A percentile compares a stretch with the other conserved stretches of the same genome.
Evolutionary conservation across 768 basidiomycete species (phyloP).

Genomic region (Macrolepiota dolichaula): DNA sequence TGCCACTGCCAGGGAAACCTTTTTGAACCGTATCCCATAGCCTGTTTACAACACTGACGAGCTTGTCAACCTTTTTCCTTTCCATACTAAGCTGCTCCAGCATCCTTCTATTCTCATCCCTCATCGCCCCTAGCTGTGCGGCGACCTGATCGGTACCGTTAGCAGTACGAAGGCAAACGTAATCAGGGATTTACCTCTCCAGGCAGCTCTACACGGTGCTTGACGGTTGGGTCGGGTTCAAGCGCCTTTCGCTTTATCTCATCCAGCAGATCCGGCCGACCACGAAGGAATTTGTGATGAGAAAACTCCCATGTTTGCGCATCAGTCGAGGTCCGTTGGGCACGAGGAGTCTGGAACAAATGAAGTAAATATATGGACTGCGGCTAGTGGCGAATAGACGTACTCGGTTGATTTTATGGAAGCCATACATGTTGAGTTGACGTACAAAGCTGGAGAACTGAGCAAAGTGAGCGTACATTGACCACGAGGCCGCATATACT

Average conservation of each 20-base stretch:
- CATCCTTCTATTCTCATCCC: conserved; percentile 68
- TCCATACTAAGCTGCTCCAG: conserved; percentile 55
- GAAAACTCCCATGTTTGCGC: conserved; percentile 89
- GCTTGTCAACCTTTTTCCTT: conserved; percentile 56
- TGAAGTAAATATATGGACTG: neutral
- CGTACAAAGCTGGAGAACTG: conserved; percentile 94
- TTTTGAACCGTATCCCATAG: conserved; percentile 63
- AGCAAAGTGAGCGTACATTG: conserved; percentile 6
- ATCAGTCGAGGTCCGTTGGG: conserved; percentile 76
- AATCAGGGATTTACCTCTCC: conserved; percentile 56
- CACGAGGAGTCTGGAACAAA: conserved; percentile 63
- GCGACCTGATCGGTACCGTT: conserved; percentile 36
- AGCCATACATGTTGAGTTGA: conserved; percentile 96
- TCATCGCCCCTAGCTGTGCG: conserved; percentile 64
- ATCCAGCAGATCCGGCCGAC: conserved; percentile 75
- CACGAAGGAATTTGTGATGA: conserved; percentile 82
- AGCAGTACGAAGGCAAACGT: neutral
- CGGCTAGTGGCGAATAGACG: conserved; percentile 20
- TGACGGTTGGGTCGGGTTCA: conserved; percentile 70
- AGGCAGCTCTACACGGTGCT: conserved; percentile 75
- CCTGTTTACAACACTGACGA: conserved; percentile 53
- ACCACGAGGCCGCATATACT: conserved; percentile 23
- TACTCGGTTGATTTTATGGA: conserved; percentile 90
- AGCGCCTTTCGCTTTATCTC: conserved; percentile 85
- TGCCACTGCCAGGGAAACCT: conserved; percentile 51